Evolutionary conservation across 148 eudicot genomes (phyloP), one percentile per base, ranked within the genome.

Genomic region (Rhododendron henanense): DNA sequence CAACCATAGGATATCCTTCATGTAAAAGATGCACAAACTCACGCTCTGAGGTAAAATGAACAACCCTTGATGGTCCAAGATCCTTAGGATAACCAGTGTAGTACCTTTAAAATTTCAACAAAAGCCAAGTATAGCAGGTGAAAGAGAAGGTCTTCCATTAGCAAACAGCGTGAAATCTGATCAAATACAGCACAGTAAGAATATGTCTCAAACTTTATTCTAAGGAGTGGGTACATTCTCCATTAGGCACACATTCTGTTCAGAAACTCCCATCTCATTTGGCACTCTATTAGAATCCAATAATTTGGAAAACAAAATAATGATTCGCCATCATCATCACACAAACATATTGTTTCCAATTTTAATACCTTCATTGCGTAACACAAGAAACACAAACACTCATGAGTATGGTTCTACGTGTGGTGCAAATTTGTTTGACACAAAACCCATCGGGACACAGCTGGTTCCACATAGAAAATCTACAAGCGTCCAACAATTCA

Each of bases 41-140:
- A 61, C 98, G 96, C 88, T 97, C 99, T 5, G 99, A 97, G 41
- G 98, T 92, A 87, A 97, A 97, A 89, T 95, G 98, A 86, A 95
- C 90, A 61, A 95, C 94, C 44, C 93, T 92, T 28, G 99, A 95
- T 16, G 94, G 98, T 69, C 99, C 98, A 75, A 94, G 93, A 92
- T 95, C 95, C 93, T 95, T 97, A 18, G 99, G 98, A 88, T 91
- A 94, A n/a, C 98, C 99, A 65, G 99, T 95, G 50, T 95, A 94
- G 88, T 97, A 94, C 92, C 99, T 97, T 82, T 35, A 35, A 82
- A 88, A 59, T 67, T 79, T 84, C 50, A 78, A 71, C 85, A 25
- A 18, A 87, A 44, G 19, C 53, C 84, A 50, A 84, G 63, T 39
- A 37, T 77, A 33, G 63, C 51, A 84, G 35, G 78, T 55, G 21